Base-by-base conservation (phyloP, 2,329 filamentous ascomycete genomes). In the Verticillium albo-atrum region DNA sequence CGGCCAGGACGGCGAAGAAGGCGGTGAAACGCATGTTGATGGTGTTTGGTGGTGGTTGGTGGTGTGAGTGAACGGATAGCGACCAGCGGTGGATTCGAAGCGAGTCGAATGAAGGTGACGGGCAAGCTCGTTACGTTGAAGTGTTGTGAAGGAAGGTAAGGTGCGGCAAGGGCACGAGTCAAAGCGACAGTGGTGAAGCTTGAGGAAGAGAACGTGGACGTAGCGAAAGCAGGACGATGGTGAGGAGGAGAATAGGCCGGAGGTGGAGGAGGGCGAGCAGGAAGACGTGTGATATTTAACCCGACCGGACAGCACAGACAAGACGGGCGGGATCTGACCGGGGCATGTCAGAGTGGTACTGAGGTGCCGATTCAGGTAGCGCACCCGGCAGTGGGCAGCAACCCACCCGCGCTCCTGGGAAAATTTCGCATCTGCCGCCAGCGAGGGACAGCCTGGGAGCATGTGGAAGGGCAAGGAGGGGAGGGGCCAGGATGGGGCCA, bases 11-110 rank as follows among this genome's bases (percentile, higher is more conserved):
- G 62, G 74, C 66, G 67, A 78, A 62, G 69, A 80, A 65, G 68
- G 68, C 71, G 63, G 77, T 71, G 74, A 78, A 74, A 67, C 75
- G 77, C 79, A 82, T 82, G 64, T 71, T 79, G 76, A 65, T 54
- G 58, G 60, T 61, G 64, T 54, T 50, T n/a, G n/a, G 32, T 57
- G 9, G 30, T 58, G 62, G 60, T 59, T 58, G 58, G 10, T 25
- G n/a, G 28, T 55, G 14, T 55, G 30, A 26, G 15, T n/a, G 34
- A 35, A 55, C 20, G 23, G 30, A 55, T 26, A 55, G 14, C 54
- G 28, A 42, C 28, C 34, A 42, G 54, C 54, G 52, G 12, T 54
- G 26, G 30, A 28, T 17, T 28, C 9, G 15, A 28, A 54, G 30
- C 15, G 17, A 26, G n/a, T 55, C 23, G 30, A 42, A 34, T n/a